Percentiles rank a stretch among this genome's conserved stretches.
Evolutionary conservation across 768 basidiomycete genomes (phyloP).

Genomic region (Pisolithus orientalis): DNA sequence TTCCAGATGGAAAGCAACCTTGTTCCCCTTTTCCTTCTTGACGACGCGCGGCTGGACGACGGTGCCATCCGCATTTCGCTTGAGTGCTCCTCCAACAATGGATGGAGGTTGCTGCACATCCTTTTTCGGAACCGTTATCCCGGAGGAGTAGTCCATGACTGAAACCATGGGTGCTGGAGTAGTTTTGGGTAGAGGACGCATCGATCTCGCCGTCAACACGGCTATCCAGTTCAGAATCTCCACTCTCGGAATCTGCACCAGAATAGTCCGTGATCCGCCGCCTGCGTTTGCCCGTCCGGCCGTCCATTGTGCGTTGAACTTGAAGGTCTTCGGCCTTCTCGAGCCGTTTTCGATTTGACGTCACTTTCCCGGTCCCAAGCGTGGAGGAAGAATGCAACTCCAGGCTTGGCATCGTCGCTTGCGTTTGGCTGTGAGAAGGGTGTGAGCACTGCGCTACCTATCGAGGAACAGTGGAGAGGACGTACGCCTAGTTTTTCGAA

Average conservation of each 20-base stretch:
- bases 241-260: conserved; percentile 22
- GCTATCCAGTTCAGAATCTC: conserved; percentile 29
- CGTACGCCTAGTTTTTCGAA: conserved; percentile 81
- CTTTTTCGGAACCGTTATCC: conserved; percentile 8
- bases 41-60: conserved; percentile 42
- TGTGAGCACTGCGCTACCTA: conserved; percentile 6
- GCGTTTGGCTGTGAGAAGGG: conserved; percentile 57
- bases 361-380: conserved; percentile 66
- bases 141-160: conserved; percentile 11
- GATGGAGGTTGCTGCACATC: conserved; percentile 7
- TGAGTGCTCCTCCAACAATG: conserved; percentile 58
- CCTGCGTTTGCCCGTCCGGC: conserved; percentile 44
- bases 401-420: conserved; percentile 57
- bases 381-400: conserved; percentile 75
- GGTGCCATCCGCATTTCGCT: conserved; percentile 59
- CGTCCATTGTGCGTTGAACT: conserved; percentile 46
- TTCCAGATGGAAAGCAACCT: conserved; percentile 30
- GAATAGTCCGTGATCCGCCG: conserved; percentile 30
- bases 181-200: conserved; percentile 5
- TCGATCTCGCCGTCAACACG: conserved; percentile 16
- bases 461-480: conserved; percentile 10
- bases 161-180: conserved; percentile 1
- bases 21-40: conserved; percentile 35
- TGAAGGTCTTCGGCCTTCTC: conserved; percentile 57
- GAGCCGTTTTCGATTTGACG: conserved; percentile 53